These are phyloP conservation scores for Nitzschia sp. DNA, from an alignment of 108 stramenopile species.

Conservation along the genomic window DNA sequence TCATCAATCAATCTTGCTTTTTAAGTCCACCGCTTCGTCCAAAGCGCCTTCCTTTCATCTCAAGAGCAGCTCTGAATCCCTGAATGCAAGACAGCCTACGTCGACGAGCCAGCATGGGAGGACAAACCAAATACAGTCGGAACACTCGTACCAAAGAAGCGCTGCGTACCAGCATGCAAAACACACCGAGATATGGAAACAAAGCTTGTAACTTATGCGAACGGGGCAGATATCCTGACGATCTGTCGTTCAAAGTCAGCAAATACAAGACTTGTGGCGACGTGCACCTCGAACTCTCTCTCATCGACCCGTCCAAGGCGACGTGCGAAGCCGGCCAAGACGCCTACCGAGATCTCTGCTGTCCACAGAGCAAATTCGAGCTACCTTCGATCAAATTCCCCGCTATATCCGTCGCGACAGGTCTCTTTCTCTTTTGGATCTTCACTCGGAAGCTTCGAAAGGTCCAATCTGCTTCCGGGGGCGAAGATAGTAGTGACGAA, in stretches of 20 bases:
- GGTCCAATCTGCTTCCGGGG: neutral
- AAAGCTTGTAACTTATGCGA: slow-evolving; percentile 15
- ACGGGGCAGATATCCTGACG: neutral
- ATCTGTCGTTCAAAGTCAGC: slow-evolving; percentile 5
- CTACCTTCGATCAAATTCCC: neutral
- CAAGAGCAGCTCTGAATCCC: no score
- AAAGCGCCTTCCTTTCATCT: no score
- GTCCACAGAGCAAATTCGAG: neutral
- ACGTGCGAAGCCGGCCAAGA: slow-evolving; percentile 6
- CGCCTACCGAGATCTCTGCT: slow-evolving; percentile 1
- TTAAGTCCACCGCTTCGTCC: no score
- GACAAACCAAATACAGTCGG: slow-evolving; percentile 6
- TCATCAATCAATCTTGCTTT: no score
- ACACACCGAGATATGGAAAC: slow-evolving; percentile 4
- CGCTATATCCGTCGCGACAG: neutral
- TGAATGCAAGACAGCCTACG: no score
- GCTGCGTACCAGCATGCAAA: neutral
- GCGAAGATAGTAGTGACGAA: neutral
- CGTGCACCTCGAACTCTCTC: slow-evolving; percentile 21
- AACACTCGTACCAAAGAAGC: neutral
- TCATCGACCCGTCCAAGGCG: neutral
- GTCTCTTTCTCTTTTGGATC: slow-evolving; percentile 5
- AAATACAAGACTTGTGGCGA: slow-evolving; percentile 28
- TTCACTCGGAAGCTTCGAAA: neutral
- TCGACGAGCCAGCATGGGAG: no score